phyloP scores from a whole-genome alignment of 1,284 basidiomycete genomes.

The Porogramme epimiltina region DNA sequence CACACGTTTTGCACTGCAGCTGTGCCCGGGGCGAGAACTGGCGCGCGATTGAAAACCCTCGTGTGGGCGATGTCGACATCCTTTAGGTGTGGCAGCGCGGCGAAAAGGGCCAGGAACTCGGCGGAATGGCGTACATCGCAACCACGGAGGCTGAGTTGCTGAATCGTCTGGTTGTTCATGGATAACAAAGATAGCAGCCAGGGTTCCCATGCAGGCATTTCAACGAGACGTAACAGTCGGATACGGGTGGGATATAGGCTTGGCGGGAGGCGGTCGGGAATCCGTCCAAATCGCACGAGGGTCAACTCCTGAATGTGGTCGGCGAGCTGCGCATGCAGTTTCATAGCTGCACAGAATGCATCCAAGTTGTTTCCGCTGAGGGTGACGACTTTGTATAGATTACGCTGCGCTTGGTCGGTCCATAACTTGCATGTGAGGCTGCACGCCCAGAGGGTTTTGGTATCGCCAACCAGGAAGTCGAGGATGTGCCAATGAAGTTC shows the following conservation, averaged over 20 bases:
- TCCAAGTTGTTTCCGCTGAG: conserved; percentile 4
- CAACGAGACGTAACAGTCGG: conserved; percentile 4
- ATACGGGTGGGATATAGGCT: background rate
- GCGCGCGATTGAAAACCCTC: too few relatives aligned
- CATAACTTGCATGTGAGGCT: conserved; percentile 19
- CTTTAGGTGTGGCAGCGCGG: background rate
- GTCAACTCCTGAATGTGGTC: conserved; percentile 13
- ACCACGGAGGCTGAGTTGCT: conserved; percentile 3
- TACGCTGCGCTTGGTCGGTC: conserved; percentile 16
- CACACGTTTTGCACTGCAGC: too few relatives aligned
- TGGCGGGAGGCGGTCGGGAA: background rate
- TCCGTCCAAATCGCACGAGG: background rate
- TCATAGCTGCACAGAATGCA: conserved; percentile 7
- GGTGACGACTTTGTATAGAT: conserved; percentile 13
- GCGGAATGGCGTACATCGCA: conserved; percentile 1
- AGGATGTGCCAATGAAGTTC: conserved; percentile 25
- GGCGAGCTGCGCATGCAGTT: conserved; percentile 13
- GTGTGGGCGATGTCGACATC: conserved; percentile 1
- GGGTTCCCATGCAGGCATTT: background rate
- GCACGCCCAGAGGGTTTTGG: conserved; percentile 16
- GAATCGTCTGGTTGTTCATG: background rate
- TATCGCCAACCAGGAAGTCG: conserved; percentile 22
- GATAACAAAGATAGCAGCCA: background rate
- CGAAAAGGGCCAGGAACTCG: background rate
- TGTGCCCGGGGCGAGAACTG: too few relatives aligned